Percentiles rank a stretch among this genome's conserved stretches.
Evolutionary conservation across 2,329 filamentous ascomycete species (phyloP).

Genomic region (Ustulina deusta): DNA sequence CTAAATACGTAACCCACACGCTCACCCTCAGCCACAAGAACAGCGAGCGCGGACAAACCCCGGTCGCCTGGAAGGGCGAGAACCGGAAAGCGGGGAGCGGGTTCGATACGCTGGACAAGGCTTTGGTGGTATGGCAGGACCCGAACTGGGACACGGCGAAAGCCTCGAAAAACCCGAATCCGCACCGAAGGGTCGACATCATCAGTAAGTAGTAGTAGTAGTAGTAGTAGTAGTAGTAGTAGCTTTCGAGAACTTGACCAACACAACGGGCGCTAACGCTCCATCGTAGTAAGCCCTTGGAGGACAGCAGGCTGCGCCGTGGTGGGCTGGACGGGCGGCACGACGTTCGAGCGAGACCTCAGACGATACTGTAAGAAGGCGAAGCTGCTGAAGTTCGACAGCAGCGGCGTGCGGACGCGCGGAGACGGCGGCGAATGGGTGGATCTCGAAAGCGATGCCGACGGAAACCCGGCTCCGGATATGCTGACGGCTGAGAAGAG

Average conservation of each 20-base stretch:
- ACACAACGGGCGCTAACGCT: slow-evolving; percentile 1
- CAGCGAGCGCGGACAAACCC: slow-evolving; percentile 76
- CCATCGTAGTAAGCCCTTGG: slow-evolving; percentile 76
- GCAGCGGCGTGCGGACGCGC: slow-evolving; percentile 81
- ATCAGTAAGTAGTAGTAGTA: slow-evolving; percentile 62
- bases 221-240: no score
- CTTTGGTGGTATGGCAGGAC: slow-evolving; percentile 91
- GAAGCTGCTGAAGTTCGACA: slow-evolving; percentile 87
- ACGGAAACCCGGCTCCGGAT: slow-evolving; percentile 64
- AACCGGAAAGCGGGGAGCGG: slow-evolving; percentile 62
- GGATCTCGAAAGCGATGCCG: slow-evolving; percentile 69
- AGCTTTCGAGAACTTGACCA: background rate
- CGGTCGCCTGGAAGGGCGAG: slow-evolving; percentile 65
- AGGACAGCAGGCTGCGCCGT: slow-evolving; percentile 89
- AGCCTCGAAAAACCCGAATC: slow-evolving; percentile 72
- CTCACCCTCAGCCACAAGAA: slow-evolving; percentile 77
- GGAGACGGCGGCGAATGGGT: slow-evolving; percentile 74
- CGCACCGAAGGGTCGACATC: slow-evolving; percentile 89
- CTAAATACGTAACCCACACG: slow-evolving; percentile 82
- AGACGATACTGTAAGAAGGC: slow-evolving; percentile 80
- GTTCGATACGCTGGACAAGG: slow-evolving; percentile 92
- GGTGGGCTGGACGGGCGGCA: slow-evolving; percentile 88
- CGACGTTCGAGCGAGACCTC: slow-evolving; percentile 89
- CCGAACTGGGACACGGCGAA: slow-evolving; percentile 60
- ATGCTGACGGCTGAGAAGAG: slow-evolving; percentile 81